Evolutionary conservation across 1,284 basidiomycete genomes (phyloP), one percentile per base, ranked within the genome.

Genomic region (Porodaedalea pini): DNA sequence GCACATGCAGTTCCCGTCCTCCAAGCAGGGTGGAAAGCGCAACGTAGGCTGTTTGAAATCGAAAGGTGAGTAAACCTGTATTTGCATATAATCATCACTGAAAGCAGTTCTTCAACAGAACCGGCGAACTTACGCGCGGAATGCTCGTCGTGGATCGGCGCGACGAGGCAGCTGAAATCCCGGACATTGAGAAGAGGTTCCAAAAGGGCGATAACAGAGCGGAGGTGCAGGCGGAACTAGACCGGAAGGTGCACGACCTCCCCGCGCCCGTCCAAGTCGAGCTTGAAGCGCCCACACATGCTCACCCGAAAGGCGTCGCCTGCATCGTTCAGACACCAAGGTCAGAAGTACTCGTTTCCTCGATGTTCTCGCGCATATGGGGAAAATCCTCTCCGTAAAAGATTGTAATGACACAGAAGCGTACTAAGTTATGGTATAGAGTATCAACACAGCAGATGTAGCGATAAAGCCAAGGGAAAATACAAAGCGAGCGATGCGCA

Each of bases 71-170:
- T 59, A 23, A 31, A 7, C 34, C 36, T 8, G 36, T 37, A n/a
- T n/a, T n/a, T 37, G 10, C 10, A 37, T 13, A n/a, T 31, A 6
- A 6, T 19, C 53, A 25, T 7, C 47, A 27, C 27, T 23, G 31
- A n/a, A 39, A 15, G 54, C 54, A 11, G 34, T 1, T 23, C 17
- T 54, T 6, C 31, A 27, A 2, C 55, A 81, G 78, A 52, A 65
- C 59, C 11, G 80, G 76, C 8, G 79, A 81, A 58, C 62, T 86
- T 17, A 90, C 88, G 21, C 78, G 87, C 40, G 88, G 88, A 13
- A 89, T 90, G 86, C 72, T 88, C 57, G 84, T 90, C 13, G 77
- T 86, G 5, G 88, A 90, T 65, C 74, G 85, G 59, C 77, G 88
- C 13, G 52, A 52, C 41, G 59, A 43, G 74, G 75, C n/a, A 83